phyloP scores from a whole-genome alignment of 495 filamentous ascomycete genomes.

The Penicillium nucicola region DNA sequence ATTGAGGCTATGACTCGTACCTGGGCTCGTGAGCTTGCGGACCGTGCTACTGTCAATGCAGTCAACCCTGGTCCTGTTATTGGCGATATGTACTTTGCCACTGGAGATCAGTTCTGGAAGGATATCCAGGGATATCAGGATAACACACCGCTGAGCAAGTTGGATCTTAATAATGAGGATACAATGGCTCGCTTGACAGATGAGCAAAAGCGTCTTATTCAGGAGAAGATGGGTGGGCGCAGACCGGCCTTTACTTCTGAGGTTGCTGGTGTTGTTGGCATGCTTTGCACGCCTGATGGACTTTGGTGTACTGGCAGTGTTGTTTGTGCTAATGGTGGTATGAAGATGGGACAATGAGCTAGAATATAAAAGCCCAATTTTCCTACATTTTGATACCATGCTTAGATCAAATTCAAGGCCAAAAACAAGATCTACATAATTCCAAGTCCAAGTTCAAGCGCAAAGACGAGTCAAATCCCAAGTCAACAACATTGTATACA shows the following conservation, averaged over 20 bases:
- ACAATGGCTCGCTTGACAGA: slow-evolving; percentile 52
- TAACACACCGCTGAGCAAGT: slow-evolving; percentile 61
- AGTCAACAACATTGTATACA: no score
- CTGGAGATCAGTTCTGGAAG: slow-evolving; percentile 51
- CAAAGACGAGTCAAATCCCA: no score
- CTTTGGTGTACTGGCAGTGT: slow-evolving; percentile 83
- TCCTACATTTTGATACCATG: no score
- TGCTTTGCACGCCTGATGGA: slow-evolving; percentile 72
- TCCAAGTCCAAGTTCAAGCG: no score
- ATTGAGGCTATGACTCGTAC: slow-evolving; percentile 90
- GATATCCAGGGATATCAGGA: slow-evolving; percentile 60
- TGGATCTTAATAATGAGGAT: slow-evolving; percentile 38
- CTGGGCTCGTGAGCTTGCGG: slow-evolving; percentile 78
- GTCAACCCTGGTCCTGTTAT: slow-evolving; percentile 87
- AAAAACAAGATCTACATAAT: no score
- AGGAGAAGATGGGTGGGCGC: slow-evolving; percentile 60
- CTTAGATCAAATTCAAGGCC: no score
- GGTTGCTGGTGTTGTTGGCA: slow-evolving; percentile 80
- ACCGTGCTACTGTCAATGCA: slow-evolving; percentile 77
- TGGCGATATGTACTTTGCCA: slow-evolving; percentile 69
- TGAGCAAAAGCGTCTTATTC: slow-evolving; percentile 56
- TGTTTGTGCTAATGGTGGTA: slow-evolving; percentile 84
- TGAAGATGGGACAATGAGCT: slow-evolving; percentile 38
- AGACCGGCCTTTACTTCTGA: slow-evolving; percentile 69
- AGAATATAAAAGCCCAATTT: background rate